phyloP scores from a whole-genome alignment of 352 stramenopile species.

The Elongisporangium prolatum region DNA sequence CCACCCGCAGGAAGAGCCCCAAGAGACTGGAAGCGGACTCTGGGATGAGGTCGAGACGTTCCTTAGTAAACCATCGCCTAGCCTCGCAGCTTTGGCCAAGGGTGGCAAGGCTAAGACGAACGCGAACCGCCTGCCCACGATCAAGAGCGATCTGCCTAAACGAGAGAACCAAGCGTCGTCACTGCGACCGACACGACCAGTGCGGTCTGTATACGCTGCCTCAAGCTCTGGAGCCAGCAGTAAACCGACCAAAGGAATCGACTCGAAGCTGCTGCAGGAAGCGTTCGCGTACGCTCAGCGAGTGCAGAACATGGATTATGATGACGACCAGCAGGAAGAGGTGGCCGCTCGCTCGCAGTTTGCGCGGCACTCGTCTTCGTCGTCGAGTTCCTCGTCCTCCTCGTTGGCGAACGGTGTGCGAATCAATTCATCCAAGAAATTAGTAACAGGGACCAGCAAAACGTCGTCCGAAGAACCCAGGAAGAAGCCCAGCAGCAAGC shows the following conservation, averaged over 20 bases:
- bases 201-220: conserved; percentile 6
- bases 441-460: no score
- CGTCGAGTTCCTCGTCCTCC: no score
- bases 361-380: no score
- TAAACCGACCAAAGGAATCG: conserved; percentile 47
- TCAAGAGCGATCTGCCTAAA: conserved; percentile 32
- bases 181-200: conserved; percentile 12
- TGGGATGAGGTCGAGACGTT: conserved; percentile 79
- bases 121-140: conserved; percentile 24
- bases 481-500: no score
- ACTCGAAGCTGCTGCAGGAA: conserved; percentile 63
- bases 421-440: no score
- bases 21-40: conserved; percentile 39
- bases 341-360: conserved; percentile 7
- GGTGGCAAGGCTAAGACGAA: conserved; percentile 15
- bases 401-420: no score
- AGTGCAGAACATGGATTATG: conserved; percentile 41
- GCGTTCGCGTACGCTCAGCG: conserved; percentile 69
- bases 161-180: conserved; percentile 29
- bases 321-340: conserved; percentile 28
- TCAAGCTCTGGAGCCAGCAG: no score
- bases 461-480: no score
- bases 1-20: conserved; percentile 40
- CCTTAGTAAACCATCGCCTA: conserved; percentile 64
- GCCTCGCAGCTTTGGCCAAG: conserved; percentile 38